Conservation (phyloP, 2,329 filamentous ascomycete genomes). For the Endoconidiophora laricicola region DNA sequence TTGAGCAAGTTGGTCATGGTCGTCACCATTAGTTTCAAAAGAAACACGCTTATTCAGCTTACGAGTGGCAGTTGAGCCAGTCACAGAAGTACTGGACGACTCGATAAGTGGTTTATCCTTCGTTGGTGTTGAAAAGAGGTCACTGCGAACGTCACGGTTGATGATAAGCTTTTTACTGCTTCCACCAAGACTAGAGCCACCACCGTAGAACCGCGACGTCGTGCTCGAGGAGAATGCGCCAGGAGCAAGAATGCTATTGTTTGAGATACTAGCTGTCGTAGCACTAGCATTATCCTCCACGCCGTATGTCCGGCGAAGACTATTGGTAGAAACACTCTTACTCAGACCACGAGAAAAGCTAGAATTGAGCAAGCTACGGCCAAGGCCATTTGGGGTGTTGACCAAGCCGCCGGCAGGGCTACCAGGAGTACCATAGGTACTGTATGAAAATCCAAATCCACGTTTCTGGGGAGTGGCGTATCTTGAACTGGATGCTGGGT, state of each 20-base stretch:
- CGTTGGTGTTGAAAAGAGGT: conserved; percentile 46
- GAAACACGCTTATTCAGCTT: conserved; percentile 75
- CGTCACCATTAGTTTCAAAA: conserved; percentile 53
- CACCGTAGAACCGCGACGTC: conserved; percentile 47
- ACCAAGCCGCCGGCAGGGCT: conserved; percentile 46
- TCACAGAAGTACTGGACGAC: not conserved
- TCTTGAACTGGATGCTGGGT: conserved; percentile 61
- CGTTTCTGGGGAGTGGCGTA: conserved; percentile 72
- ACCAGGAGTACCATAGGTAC: conserved; percentile 70
- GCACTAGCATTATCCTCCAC: conserved; percentile 40
- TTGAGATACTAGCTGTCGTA: not conserved
- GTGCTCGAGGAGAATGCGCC: conserved; percentile 64
- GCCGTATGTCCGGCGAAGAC: conserved; percentile 64
- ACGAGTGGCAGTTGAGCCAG: conserved; percentile 21
- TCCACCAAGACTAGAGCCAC: conserved; percentile 35
- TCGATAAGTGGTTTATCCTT: conserved; percentile 32
- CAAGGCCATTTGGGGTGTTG: conserved; percentile 52
- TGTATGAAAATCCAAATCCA: conserved; percentile 86
- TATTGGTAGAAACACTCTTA: conserved; percentile 82
- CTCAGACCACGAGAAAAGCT: conserved; percentile 55
- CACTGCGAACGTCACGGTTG: conserved; percentile 67
- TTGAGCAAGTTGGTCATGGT: conserved; percentile 23
- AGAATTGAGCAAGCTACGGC: conserved; percentile 48
- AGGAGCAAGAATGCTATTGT: conserved; percentile 57
- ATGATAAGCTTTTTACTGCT: conserved; percentile 86